Base-by-base conservation (phyloP, 1,139 yeast species). In the Yamadazyma diospyri region DNA sequence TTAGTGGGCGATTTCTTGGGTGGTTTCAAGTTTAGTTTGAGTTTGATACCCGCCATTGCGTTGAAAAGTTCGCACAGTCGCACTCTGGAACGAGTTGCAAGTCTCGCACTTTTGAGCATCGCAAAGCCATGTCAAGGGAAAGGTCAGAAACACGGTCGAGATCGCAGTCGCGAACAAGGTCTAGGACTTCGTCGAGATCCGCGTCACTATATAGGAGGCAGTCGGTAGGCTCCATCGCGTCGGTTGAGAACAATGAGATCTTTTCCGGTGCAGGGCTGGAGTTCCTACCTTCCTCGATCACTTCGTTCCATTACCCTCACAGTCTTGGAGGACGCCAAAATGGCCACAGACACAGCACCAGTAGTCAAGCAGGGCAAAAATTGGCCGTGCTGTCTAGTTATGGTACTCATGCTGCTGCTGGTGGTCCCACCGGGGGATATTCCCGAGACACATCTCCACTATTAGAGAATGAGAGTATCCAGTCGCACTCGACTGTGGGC, bases 251-350 rank as follows among this genome's bases (percentile, higher is more conserved):
- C 41, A 60, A 72, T 29, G 97, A 89, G 55, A 81, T 87, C 63
- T 89, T 75, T 58, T 81, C 94, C 4, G 97, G 97, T 25, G 96
- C 95, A 1, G 86, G 87, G 0, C 78, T 89, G 5, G 95, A 85
- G 48, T 77, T 86, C 24, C 80, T 89, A 27, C 97, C 98, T 1
- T 83, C 95, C 16, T 85, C 97, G 1, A 83, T 87, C 44, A 78
- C 94, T 1, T 77, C 95, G 1, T 85, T 89, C 53, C 97, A 87
- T 53, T 94, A 85, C 47, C 72, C 75, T 6, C 79, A 75, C 60
- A 74, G 62, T 41, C 68, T 72, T 44, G 64, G 65, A 0, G 13
- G 33, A 14, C 28, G 29, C 17, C 31, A 28, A 15, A 22, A 25
- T 15, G 11, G 15, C n/a, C 25, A 15, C 10, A n/a, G 30, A 11